These are phyloP conservation scores for Luvunga scandens DNA, from an alignment of 345 rosid genomes.

Conservation along the genomic window DNA sequence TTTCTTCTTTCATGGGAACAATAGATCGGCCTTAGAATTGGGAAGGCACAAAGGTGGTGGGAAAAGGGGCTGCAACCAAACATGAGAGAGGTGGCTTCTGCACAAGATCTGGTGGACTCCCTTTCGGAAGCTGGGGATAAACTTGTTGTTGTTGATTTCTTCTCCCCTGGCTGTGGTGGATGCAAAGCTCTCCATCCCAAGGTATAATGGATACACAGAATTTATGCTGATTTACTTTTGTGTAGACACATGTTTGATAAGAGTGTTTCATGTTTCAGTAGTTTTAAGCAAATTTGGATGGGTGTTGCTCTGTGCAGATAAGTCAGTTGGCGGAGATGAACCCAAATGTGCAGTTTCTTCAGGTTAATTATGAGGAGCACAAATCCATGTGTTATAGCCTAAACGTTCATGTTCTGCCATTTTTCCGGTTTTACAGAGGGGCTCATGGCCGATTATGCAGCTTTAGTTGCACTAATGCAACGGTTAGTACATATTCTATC, in stretches of 20 bases:
- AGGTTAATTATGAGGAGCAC: slow-evolving; percentile 87
- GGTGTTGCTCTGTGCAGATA: slow-evolving; percentile 37
- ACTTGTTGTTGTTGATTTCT: slow-evolving; percentile 83
- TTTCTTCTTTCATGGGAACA: not conserved
- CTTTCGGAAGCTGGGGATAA: slow-evolving; percentile 72
- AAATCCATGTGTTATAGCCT: slow-evolving; percentile 96
- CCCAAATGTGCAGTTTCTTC: slow-evolving; percentile 77
- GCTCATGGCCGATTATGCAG: slow-evolving; percentile 90
- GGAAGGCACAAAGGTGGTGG: slow-evolving; percentile 83
- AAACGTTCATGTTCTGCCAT: slow-evolving; percentile 86
- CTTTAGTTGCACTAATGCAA: slow-evolving; percentile 97
- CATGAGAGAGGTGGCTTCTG: slow-evolving; percentile 81
- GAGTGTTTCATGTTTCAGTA: not conserved
- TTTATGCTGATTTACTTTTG: not conserved
- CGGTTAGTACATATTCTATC: slow-evolving; percentile 48
- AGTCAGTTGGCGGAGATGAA: slow-evolving; percentile 84
- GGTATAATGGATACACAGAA: slow-evolving; percentile 31
- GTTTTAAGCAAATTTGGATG: slow-evolving; percentile 1
- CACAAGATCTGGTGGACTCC: slow-evolving; percentile 79
- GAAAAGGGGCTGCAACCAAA: slow-evolving; percentile 74
- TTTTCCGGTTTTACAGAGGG: slow-evolving; percentile 85
- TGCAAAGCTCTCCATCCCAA: slow-evolving; percentile 97
- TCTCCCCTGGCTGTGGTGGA: slow-evolving; percentile 97
- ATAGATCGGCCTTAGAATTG: slow-evolving; percentile 54
- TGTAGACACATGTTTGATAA: not conserved